Base-by-base conservation (phyloP, 768 basidiomycete genomes). In the Suillus fuscotomentosus region DNA sequence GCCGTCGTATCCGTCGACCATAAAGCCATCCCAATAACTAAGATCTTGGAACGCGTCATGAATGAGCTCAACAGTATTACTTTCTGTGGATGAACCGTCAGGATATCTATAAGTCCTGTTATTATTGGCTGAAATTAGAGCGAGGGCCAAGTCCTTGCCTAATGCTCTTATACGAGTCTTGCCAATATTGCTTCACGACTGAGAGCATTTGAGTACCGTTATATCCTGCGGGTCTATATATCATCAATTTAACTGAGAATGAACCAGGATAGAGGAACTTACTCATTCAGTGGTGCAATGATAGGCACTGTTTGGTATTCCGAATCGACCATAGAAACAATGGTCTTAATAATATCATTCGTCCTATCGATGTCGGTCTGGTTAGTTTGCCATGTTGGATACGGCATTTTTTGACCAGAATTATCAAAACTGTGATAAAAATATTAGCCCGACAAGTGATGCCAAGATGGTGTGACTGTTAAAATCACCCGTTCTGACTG, bases 251-350 rank as follows among this genome's bases (percentile, higher is more conserved):
- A 24, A 31, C 24, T 34, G 14, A 34, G 34, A 36, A 15, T 60
- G 10, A 24, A 22, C 13, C n/a, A 24, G 6, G n/a, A 48, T 14
- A 63, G 20, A 8, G n/a, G 31, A 62, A 61, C 36, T 11, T 8
- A 63, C 63, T 92, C 90, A 68, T 92, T 92, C 66, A 92, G 70
- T 60, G 91, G 73, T 72, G 91, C 89, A 39, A 91, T 78, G 3
- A 87, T 83, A 66, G 87, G 85, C 15, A 90, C 79, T 73, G 84
- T 78, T 5, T 82, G 83, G 2, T 84, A 86, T 11, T 87, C 72
- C 61, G 86, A 80, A 60, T 79, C 74, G 5, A 82, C 83, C 5
- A 91, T 77, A 68, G 81, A 88, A 15, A 76, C 70, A 47, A 91
- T 75, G 15, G 86, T 83, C 68, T 89, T 84, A 11, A 91, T 63